Evolutionary conservation across 257 asterid genomes (phyloP).

Genomic region (Fraxinus quadrangulata): DNA sequence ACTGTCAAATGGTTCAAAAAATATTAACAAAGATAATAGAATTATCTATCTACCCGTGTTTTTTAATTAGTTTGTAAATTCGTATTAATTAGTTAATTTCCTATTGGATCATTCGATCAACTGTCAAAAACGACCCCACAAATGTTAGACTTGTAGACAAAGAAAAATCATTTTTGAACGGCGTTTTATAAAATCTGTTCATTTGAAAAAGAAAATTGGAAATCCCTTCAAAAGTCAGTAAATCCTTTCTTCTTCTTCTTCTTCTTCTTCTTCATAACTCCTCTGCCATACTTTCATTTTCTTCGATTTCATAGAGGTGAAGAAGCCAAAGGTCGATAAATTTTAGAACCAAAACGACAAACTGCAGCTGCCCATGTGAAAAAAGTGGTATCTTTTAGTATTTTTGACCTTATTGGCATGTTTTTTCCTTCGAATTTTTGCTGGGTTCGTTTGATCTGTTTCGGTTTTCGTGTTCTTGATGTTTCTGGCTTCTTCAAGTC

Average conservation of each 20-base stretch:
- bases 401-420: not conserved
- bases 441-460: not conserved
- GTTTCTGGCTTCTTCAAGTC: not conserved
- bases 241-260: slow-evolving; percentile 9
- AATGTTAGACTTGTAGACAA: not conserved
- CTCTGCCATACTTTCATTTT: not conserved
- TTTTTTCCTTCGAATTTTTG: slow-evolving; percentile 10
- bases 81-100: not conserved
- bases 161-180: not conserved
- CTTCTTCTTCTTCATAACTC: slow-evolving; percentile 15
- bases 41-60: too few relatives aligned
- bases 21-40: too few relatives aligned
- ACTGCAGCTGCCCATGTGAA: slow-evolving; percentile 8
- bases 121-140: not conserved
- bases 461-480: not conserved
- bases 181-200: not conserved
- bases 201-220: not conserved
- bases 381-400: slow-evolving; percentile 16
- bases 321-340: not conserved
- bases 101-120: not conserved
- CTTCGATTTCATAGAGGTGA: not conserved
- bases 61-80: not conserved
- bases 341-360: not conserved
- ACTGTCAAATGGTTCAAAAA: too few relatives aligned
- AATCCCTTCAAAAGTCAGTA: not conserved